Evolutionary conservation across 768 basidiomycete species (phyloP).

Genomic region (Cystobasidiopsis lactophilus): DNA sequence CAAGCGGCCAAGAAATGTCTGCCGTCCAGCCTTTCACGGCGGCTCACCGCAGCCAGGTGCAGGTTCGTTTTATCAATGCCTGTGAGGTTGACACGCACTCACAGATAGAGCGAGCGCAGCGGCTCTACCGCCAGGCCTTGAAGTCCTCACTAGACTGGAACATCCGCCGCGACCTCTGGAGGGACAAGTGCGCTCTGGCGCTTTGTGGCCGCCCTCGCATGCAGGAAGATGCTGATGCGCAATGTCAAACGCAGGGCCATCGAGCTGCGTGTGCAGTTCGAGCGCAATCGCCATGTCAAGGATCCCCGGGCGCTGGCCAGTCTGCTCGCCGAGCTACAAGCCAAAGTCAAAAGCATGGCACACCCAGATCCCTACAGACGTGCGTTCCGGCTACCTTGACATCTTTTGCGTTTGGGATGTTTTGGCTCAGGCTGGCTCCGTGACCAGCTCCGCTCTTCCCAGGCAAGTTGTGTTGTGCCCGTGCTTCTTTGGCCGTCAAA

Average conservation of each 20-base stretch:
- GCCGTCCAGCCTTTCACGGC: neutral
- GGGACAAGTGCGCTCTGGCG: slow-evolving; percentile 25
- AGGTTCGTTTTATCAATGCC: too few species aligned
- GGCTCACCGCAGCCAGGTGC: neutral
- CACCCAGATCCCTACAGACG: slow-evolving; percentile 88
- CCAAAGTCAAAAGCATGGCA: slow-evolving; percentile 19
- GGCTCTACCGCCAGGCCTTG: slow-evolving; percentile 67
- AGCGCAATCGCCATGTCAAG: slow-evolving; percentile 54
- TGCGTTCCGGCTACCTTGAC: slow-evolving; percentile 31
- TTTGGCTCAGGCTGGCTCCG: neutral
- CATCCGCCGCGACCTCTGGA: slow-evolving; percentile 62
- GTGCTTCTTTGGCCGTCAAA: too few species aligned
- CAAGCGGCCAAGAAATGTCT: too few species aligned
- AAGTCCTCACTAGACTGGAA: slow-evolving; percentile 57
- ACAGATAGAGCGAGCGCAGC: too few species aligned
- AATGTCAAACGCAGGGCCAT: slow-evolving; percentile 35
- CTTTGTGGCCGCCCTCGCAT: neutral
- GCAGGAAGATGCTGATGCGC: neutral
- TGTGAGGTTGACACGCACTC: too few species aligned
- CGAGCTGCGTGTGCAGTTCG: slow-evolving; percentile 76
- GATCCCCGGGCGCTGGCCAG: slow-evolving; percentile 12
- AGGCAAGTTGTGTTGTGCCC: too few species aligned
- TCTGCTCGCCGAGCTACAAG: slow-evolving; percentile 14
- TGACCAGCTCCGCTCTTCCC: slow-evolving; percentile 50
- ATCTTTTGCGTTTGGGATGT: neutral